These are phyloP conservation scores for Baudoinia panamericana DNA, from an alignment of 495 filamentous ascomycete species.

Conservation along the genomic window DNA sequence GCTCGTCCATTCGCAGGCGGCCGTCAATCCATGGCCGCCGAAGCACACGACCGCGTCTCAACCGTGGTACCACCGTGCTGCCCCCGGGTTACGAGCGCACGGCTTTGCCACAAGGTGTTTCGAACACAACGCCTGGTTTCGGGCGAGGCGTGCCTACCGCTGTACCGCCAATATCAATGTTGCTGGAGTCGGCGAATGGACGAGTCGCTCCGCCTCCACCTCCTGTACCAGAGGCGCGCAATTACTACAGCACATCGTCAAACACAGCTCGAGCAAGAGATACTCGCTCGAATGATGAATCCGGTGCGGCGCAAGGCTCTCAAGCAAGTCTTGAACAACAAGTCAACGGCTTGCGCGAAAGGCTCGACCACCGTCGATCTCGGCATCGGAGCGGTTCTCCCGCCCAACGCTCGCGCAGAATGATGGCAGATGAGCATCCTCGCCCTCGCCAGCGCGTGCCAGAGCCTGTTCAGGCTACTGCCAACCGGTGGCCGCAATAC, in stretches of 20 bases:
- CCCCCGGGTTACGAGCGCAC: constrained; percentile 2
- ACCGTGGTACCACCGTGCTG: constrained; percentile 7
- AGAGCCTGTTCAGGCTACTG: too few relatives aligned
- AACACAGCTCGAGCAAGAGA: too few relatives aligned
- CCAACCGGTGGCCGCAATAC: too few relatives aligned
- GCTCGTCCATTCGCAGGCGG: constrained; percentile 53
- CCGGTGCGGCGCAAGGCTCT: too few relatives aligned
- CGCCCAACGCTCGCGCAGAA: too few relatives aligned
- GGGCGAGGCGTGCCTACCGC: constrained; percentile 1
- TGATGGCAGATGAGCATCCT: too few relatives aligned
- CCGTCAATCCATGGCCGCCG: constrained; percentile 12
- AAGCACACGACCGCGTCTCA: constrained; percentile 7
- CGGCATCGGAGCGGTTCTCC: too few relatives aligned
- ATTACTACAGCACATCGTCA: constrained; percentile 2
- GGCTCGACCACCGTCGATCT: too few relatives aligned
- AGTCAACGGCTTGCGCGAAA: background rate
- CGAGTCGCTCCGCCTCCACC: constrained; percentile 3
- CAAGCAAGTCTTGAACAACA: background rate
- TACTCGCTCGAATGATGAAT: too few relatives aligned
- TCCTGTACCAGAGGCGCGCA: constrained; percentile 10
- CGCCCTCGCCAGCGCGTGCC: too few relatives aligned
- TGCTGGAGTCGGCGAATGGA: constrained; percentile 15
- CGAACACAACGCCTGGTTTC: too few relatives aligned
- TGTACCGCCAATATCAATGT: constrained; percentile 15
- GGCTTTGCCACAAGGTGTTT: too few relatives aligned